phyloP scores from a whole-genome alignment of 2,329 filamentous ascomycete genomes.

The Cadophora luteo-olivacea region DNA sequence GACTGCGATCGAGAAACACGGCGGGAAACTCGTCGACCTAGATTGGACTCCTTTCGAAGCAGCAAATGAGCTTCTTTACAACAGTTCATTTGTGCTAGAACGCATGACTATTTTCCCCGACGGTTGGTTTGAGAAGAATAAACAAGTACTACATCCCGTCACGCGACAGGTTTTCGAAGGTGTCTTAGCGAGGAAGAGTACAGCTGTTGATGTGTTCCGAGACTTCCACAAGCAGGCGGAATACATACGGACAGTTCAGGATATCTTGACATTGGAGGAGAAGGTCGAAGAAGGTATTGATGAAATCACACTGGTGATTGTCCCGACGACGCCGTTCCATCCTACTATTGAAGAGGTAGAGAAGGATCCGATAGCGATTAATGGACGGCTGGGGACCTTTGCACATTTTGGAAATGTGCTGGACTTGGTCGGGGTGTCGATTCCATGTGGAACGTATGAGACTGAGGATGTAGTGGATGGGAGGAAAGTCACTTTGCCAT shows the following conservation, averaged over 20 bases:
- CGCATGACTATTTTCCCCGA: constrained; percentile 52
- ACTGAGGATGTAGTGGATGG: constrained; percentile 21
- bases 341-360: constrained; percentile 56
- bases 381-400: constrained; percentile 55
- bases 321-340: constrained; percentile 57
- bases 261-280: constrained; percentile 45
- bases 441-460: constrained; percentile 39
- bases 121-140: constrained; percentile 52
- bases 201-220: constrained; percentile 55
- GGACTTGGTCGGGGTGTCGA: constrained; percentile 54
- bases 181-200: constrained; percentile 42
- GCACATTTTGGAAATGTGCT: constrained; percentile 62
- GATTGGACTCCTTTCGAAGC: constrained; percentile 55
- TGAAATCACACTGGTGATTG: constrained; percentile 52
- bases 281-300: constrained; percentile 21
- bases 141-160: constrained; percentile 55
- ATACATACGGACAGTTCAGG: constrained; percentile 50
- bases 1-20: constrained; percentile 47
- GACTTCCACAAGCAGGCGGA: constrained; percentile 54
- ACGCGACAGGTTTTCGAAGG: constrained; percentile 53
- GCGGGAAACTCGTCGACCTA: constrained; percentile 42
- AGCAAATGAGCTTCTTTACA: constrained; percentile 58
- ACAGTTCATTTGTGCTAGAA: constrained; percentile 59
- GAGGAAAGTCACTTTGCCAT: constrained; percentile 46
- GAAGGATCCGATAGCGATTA: constrained; percentile 55